Conservation (phyloP, 2,329 filamentous ascomycete genomes). For the Cercospora zeina region DNA sequence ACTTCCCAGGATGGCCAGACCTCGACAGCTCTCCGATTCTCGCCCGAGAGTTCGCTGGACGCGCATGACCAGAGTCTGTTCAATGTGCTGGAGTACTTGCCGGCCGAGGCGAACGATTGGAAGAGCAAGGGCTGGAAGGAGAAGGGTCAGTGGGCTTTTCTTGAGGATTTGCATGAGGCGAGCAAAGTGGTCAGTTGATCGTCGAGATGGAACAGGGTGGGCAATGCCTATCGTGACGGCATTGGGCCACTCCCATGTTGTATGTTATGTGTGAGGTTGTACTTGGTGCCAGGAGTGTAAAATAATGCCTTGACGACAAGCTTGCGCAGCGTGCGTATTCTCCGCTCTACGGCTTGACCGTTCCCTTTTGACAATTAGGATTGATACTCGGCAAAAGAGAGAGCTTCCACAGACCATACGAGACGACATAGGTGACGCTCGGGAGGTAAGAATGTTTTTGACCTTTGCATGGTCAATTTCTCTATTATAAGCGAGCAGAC, state of each 20-base stretch:
- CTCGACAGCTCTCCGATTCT: conserved; percentile 40
- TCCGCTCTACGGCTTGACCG: too few species aligned
- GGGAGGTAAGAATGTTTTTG: too few species aligned
- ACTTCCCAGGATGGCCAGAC: conserved; percentile 47
- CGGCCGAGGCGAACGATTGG: conserved; percentile 25
- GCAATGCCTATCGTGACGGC: too few species aligned
- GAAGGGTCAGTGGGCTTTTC: conserved; percentile 25
- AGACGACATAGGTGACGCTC: too few species aligned
- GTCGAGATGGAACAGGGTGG: neutral
- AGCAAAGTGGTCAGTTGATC: neutral
- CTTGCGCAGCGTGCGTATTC: neutral
- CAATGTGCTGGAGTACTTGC: conserved; percentile 27
- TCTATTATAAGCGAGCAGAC: too few species aligned
- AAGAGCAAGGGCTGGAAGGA: conserved; percentile 25
- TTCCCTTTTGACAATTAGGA: too few species aligned
- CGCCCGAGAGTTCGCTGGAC: conserved; percentile 42
- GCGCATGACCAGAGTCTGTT: conserved; percentile 34
- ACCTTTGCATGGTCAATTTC: too few species aligned
- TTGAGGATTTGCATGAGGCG: conserved; percentile 21
- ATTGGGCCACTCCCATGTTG: neutral
- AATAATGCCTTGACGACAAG: neutral
- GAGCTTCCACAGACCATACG: too few species aligned
- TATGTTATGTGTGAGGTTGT: neutral
- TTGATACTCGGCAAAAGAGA: too few species aligned
- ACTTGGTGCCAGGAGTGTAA: too few species aligned